Conservation (phyloP, 1,139 yeast genomes). For the Yamadazyma pseudoaaseri region DNA sequence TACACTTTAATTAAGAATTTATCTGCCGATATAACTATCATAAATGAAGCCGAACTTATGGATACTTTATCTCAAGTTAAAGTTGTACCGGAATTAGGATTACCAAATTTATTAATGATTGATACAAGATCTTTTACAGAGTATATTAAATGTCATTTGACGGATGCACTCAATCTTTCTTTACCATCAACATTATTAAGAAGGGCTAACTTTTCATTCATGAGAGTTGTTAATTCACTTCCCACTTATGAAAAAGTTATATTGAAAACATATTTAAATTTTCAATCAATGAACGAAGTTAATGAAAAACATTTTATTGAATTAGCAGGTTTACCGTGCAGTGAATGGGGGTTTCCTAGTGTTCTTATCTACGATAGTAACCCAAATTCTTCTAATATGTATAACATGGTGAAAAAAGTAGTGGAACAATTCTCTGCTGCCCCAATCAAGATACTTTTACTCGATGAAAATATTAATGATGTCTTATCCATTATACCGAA, state of each 20-base stretch:
- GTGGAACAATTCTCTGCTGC: slow-evolving; percentile 18
- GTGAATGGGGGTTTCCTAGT: slow-evolving; percentile 30
- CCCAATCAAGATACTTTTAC: slow-evolving; percentile 13
- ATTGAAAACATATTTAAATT: slow-evolving; percentile 20
- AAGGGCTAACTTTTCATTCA: slow-evolving; percentile 60
- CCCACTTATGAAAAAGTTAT: slow-evolving; percentile 40
- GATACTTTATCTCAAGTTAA: slow-evolving; percentile 8
- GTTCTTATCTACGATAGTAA: slow-evolving; percentile 29
- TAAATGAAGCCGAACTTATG: slow-evolving; percentile 6
- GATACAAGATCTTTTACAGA: slow-evolving; percentile 76
- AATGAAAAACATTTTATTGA: slow-evolving; percentile 4
- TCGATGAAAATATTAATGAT: slow-evolving; percentile 11
- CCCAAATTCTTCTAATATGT: slow-evolving; percentile 37
- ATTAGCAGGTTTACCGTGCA: slow-evolving; percentile 19
- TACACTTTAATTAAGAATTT: slow-evolving; percentile 7
- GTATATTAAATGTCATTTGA: slow-evolving; percentile 50
- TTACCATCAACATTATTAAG: slow-evolving; percentile 76
- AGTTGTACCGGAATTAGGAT: slow-evolving; percentile 5
- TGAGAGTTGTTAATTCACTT: slow-evolving; percentile 57
- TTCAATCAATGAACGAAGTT: slow-evolving; percentile 8
- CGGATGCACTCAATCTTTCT: slow-evolving; percentile 64
- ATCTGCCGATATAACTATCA: slow-evolving; percentile 7
- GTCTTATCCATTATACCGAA: background rate
- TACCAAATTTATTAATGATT: slow-evolving; percentile 41
- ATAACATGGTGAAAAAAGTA: slow-evolving; percentile 51